Evolutionary conservation across 2,329 filamentous ascomycete species (phyloP).

Genomic region (Botrytis elliptica): DNA sequence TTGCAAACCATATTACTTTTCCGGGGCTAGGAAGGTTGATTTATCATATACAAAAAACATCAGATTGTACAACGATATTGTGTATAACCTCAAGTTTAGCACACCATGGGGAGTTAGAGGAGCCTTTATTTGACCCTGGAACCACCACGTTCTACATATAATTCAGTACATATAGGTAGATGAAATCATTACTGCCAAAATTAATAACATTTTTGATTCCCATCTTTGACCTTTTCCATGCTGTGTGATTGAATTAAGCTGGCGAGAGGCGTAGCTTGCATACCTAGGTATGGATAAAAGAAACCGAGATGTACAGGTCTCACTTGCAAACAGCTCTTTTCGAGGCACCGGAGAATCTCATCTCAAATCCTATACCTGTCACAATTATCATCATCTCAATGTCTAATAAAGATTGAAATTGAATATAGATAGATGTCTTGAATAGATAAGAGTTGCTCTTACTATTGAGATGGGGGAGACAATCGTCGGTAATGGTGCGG

Average conservation of each 20-base stretch:
- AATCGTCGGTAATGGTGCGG: neutral
- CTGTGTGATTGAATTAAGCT: neutral
- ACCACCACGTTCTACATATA: neutral
- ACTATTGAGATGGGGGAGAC: neutral
- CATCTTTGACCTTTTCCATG: neutral
- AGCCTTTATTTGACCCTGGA: neutral
- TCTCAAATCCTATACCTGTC: neutral
- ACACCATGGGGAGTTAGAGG: constrained; percentile 13
- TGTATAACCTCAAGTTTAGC: constrained; percentile 18
- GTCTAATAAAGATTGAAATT: neutral
- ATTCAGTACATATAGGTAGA: constrained; percentile 6
- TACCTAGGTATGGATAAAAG: neutral
- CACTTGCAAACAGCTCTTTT: neutral
- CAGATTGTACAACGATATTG: constrained; percentile 25
- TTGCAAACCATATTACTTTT: constrained; percentile 14
- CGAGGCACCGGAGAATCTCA: neutral
- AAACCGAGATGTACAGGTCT: neutral
- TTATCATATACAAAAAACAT: constrained; percentile 22
- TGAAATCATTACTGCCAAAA: constrained; percentile 4
- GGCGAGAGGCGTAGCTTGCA: neutral
- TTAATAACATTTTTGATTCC: constrained; percentile 1
- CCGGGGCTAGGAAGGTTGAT: neutral
- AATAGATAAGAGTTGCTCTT: neutral
- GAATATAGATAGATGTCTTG: neutral
- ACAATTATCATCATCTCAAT: neutral